phyloP scores from a whole-genome alignment of 192 early-diverging fungal genomes.

The Podila minutissima region DNA sequence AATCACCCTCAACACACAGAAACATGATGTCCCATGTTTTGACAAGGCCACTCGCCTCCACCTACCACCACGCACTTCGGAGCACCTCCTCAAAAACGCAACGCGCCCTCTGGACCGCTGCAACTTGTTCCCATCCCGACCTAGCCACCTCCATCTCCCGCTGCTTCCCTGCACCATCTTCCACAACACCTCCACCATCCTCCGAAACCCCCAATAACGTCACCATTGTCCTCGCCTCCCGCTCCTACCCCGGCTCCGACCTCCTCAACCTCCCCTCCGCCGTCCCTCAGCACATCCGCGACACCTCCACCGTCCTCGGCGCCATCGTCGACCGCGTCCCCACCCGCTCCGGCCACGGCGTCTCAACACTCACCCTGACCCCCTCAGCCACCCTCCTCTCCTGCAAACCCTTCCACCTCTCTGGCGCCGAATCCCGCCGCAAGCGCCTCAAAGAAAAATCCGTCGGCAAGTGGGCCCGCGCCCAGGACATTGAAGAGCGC shows the following conservation, averaged over 20 bases:
- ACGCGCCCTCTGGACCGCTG: constrained; percentile 35
- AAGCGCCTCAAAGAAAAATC: constrained; percentile 41
- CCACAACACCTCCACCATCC: not conserved
- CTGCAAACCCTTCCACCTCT: constrained; percentile 34
- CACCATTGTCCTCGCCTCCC: constrained; percentile 38
- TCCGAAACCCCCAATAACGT: constrained; percentile 4
- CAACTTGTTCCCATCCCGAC: constrained; percentile 34
- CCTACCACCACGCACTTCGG: not conserved
- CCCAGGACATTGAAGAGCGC: constrained; percentile 48
- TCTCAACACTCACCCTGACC: constrained; percentile 38
- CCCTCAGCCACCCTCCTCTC: constrained; percentile 3
- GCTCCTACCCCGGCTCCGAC: constrained; percentile 41
- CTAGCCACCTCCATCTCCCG: constrained; percentile 28
- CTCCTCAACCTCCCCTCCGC: constrained; percentile 24
- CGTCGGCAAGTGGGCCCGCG: constrained; percentile 44
- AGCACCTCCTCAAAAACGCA: not conserved
- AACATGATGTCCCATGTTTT: not conserved
- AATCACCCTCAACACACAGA: not conserved
- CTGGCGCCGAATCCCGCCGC: constrained; percentile 26
- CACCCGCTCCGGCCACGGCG: constrained; percentile 37
- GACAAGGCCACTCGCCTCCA: not conserved
- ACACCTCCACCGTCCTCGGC: constrained; percentile 20
- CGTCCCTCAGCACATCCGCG: constrained; percentile 13
- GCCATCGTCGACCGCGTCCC: constrained; percentile 43
- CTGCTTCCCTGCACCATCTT: constrained; percentile 13